These are phyloP conservation scores for Hypericum perforatum DNA, from an alignment of 345 rosid genomes.

Conservation along the genomic window DNA sequence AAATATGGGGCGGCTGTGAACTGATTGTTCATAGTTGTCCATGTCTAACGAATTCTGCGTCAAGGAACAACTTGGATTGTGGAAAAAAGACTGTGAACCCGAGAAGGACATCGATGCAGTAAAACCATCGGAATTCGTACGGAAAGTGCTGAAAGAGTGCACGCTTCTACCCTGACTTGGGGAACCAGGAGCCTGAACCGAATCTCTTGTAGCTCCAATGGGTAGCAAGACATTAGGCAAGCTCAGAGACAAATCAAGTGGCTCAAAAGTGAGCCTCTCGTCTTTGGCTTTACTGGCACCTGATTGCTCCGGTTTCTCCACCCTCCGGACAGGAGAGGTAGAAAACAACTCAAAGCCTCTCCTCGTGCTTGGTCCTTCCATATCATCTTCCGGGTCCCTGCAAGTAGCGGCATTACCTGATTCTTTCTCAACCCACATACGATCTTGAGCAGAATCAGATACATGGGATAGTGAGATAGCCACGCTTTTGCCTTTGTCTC, in stretches of 20 bases:
- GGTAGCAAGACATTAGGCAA: slow-evolving; percentile 83
- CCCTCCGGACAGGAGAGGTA: slow-evolving; percentile 54
- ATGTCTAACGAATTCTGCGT: slow-evolving; percentile 56
- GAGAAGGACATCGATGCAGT: slow-evolving; percentile 89
- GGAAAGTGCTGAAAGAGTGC: slow-evolving; percentile 66
- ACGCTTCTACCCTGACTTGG: slow-evolving; percentile 70
- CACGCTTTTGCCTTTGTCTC: slow-evolving; percentile 61
- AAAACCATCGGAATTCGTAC: slow-evolving; percentile 73
- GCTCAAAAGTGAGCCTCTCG: slow-evolving; percentile 54
- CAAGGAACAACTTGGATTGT: slow-evolving; percentile 95
- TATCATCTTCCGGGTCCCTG: slow-evolving; percentile 34
- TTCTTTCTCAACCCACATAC: slow-evolving; percentile 32
- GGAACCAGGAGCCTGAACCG: slow-evolving; percentile 45
- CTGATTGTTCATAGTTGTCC: slow-evolving; percentile 85
- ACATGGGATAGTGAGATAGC: slow-evolving; percentile 28
- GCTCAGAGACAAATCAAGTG: slow-evolving; percentile 91
- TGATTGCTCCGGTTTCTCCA: slow-evolving; percentile 37
- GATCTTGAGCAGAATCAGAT: slow-evolving; percentile 31
- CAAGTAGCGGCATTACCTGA: slow-evolving; percentile 20
- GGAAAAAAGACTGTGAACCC: slow-evolving; percentile 86
- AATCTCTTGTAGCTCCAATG: slow-evolving; percentile 44
- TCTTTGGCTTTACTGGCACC: slow-evolving; percentile 41
- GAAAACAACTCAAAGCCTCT: slow-evolving; percentile 87
- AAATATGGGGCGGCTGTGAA: slow-evolving; percentile 89
- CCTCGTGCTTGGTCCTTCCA: slow-evolving; percentile 69